Percentiles rank a stretch among this genome's conserved stretches.
These are phyloP conservation scores for Penicillium manginii DNA, from an alignment of 495 filamentous ascomycete species.

Conservation along the genomic window DNA sequence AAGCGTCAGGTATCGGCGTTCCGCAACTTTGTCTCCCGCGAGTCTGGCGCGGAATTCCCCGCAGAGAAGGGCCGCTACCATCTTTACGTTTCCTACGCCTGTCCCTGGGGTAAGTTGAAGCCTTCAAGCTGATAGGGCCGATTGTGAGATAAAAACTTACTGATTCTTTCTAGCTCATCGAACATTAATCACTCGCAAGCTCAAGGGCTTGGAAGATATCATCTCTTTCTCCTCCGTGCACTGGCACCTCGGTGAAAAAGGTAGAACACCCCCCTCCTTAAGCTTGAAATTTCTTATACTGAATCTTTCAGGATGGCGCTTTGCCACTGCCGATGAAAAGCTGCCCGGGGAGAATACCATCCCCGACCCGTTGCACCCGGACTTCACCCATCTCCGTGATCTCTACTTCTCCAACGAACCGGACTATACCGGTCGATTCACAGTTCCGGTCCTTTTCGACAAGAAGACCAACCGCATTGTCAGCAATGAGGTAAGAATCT, in stretches of 20 bases:
- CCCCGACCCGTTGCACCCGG: constrained; percentile 55
- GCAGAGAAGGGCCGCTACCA: constrained; percentile 71
- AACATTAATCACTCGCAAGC: constrained; percentile 65
- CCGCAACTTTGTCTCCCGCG: constrained; percentile 69
- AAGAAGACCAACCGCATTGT: constrained; percentile 61
- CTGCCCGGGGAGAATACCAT: constrained; percentile 60
- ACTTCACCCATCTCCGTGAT: constrained; percentile 60
- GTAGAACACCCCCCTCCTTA: constrained; percentile 28
- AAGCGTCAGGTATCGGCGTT: constrained; percentile 76
- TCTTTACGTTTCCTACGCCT: constrained; percentile 75
- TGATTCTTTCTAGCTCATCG: constrained; percentile 57
- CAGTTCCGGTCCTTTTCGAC: constrained; percentile 66
- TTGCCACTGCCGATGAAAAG: constrained; percentile 66
- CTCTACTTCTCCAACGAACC: constrained; percentile 65
- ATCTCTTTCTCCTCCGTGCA: constrained; percentile 68
- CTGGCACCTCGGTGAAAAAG: constrained; percentile 67
- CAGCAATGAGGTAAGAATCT: constrained; percentile 53
- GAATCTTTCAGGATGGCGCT: constrained; percentile 71
- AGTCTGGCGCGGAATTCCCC: constrained; percentile 65
- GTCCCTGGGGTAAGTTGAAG: constrained; percentile 63
- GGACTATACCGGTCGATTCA: constrained; percentile 62
- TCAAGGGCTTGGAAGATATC: constrained; percentile 70
- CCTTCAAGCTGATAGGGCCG: not conserved
- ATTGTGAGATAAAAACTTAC: not conserved
- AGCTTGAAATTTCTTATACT: not conserved